Evolutionary conservation across 2,329 filamentous ascomycete species (phyloP).

Genomic region (Xylariaceae sp.): DNA sequence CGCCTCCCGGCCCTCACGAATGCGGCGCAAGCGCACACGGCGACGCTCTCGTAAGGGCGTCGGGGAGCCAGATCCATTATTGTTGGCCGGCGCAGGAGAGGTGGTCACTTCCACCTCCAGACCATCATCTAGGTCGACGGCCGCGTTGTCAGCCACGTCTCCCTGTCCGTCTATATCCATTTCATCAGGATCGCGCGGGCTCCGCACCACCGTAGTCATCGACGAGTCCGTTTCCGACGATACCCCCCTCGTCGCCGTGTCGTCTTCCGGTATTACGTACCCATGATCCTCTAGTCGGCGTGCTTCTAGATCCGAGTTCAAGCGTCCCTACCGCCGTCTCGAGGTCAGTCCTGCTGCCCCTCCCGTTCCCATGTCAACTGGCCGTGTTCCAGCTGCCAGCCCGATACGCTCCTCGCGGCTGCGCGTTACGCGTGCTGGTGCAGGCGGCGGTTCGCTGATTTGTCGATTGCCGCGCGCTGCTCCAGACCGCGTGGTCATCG

Average conservation of each 20-base stretch:
- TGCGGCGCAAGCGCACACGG: slow-evolving; percentile 3
- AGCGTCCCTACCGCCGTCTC: slow-evolving; percentile 20
- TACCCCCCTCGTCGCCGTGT: background rate
- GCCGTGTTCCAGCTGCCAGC: slow-evolving; percentile 7
- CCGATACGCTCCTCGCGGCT: slow-evolving; percentile 31
- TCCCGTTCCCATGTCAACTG: slow-evolving; percentile 7
- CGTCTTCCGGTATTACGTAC: background rate
- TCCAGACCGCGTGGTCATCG: slow-evolving; percentile 5
- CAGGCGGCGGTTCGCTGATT: slow-evolving; percentile 19
- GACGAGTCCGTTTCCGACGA: background rate
- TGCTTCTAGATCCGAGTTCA: slow-evolving; percentile 10
- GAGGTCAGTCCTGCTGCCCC: slow-evolving; percentile 11
- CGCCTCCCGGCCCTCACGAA: background rate
- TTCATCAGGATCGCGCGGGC: background rate
- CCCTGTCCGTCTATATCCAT: slow-evolving; percentile 1
- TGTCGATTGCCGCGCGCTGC: slow-evolving; percentile 14
- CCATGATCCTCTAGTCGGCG: background rate
- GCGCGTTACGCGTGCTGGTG: slow-evolving; percentile 26
- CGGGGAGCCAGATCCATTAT: slow-evolving; percentile 11
- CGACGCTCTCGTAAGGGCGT: slow-evolving; percentile 6
- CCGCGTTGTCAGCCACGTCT: background rate
- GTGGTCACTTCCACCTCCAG: slow-evolving; percentile 1
- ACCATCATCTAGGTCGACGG: background rate
- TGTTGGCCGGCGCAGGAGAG: background rate
- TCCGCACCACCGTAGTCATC: background rate